Base-by-base conservation (phyloP, 2,329 filamentous ascomycete species). In the Sclerotinia sclerotiorum region DNA sequence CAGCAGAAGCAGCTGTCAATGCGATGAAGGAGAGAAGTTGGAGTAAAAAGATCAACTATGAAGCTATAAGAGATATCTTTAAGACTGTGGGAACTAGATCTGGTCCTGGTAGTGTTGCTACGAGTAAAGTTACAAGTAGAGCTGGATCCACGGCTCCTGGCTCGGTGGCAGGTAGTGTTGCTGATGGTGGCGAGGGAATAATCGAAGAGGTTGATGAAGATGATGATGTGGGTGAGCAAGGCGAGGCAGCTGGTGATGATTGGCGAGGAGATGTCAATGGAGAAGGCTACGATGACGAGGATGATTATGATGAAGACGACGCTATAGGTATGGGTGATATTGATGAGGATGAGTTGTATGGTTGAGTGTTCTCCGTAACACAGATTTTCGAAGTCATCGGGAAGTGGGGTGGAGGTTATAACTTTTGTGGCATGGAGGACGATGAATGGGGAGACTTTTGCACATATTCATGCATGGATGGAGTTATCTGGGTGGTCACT, bases 11-110 rank as follows among this genome's bases (percentile, higher is more conserved):
- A 1, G 89, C 89, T 19, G 83, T 87, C 70, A 85, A 86, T 68
- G 89, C 90, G 72, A 82, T 91, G 76, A 89, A 90, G 77, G 85
- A 87, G 68, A 83, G 89, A 57, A 85, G 85, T 0, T 90, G 88
- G 79, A 91, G 88, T 71, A 90, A 88, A 78, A 89, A 91, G 75
- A 90, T 93, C 76, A 92, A 93, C 73, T 93, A 92, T 78, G 84
- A 86, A 66, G 85, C 84, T 49, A 85, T 90, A 71, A 81, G 84
- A 21, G 73, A 73, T 49, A 69, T 74, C 58, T 55, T 69, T 11
- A 70, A 66, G 27, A 57, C 73, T 78, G 80, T 72, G 78, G 79
- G 29, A 80, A 81, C 71, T 77, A 46, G 78, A 76, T 68, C 66
- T 1, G 83, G 82, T 0, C 81, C 83, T 0, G 84, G 84, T 0